phyloP scores from a whole-genome alignment of 306 rosid species.

The Chamaecrista fasciculata region DNA sequence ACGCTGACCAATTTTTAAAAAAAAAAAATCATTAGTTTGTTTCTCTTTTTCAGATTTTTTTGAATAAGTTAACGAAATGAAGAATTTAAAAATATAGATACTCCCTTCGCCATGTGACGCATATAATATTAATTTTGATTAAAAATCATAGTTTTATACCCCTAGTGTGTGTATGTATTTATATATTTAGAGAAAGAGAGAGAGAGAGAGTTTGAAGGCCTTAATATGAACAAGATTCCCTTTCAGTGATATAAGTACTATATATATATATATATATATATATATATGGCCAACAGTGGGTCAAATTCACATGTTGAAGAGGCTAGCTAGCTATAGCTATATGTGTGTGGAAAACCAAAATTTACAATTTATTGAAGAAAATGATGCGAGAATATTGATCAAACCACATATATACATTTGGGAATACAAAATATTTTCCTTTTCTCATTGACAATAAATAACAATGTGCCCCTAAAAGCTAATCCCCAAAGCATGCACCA shows the following conservation, averaged over 20 bases:
- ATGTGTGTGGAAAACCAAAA: neutral
- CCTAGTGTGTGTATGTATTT: neutral
- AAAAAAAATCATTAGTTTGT: neutral
- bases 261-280: too few relatives aligned
- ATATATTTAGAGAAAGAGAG: too few relatives aligned
- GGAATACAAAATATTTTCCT: too few relatives aligned
- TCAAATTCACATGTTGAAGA: conserved; percentile 21
- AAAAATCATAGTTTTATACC: neutral
- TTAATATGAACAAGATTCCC: conserved; percentile 11
- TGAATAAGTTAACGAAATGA: neutral
- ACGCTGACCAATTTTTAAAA: neutral
- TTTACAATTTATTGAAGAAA: neutral
- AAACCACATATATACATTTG: neutral
- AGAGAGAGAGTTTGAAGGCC: neutral
- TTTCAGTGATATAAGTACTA: neutral
- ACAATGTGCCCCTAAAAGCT: too few relatives aligned
- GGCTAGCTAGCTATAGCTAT: too few relatives aligned
- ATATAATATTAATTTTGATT: neutral
- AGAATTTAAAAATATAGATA: neutral
- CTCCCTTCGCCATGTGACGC: neutral
- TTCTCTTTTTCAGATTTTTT: neutral
- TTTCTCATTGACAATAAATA: too few relatives aligned
- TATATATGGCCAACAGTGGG: neutral
- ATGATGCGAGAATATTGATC: neutral
- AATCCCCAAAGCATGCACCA: too few relatives aligned